Percentiles rank a stretch among this genome's conserved stretches.
phyloP scores from a whole-genome alignment of 2,329 filamentous ascomycete genomes.

The Escovopsis sp. region DNA sequence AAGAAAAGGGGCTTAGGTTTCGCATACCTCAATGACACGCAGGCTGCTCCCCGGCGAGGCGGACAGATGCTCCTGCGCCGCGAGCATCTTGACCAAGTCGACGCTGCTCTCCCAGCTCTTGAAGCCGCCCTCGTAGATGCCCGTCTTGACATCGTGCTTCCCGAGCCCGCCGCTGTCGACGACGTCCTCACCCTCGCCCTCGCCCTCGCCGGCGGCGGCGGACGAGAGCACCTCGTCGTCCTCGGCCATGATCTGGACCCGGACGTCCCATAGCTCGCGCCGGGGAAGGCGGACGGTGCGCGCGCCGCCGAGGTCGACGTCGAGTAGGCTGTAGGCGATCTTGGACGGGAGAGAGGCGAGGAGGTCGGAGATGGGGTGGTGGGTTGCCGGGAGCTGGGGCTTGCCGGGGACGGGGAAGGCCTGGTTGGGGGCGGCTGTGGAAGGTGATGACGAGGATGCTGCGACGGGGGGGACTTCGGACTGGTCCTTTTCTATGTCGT shows the following conservation, averaged over 20 bases:
- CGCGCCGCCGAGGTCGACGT: conserved; percentile 28
- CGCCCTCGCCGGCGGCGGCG: no score
- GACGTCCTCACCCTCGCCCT: conserved; percentile 16
- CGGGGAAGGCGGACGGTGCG: conserved; percentile 39
- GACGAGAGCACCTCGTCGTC: conserved; percentile 28
- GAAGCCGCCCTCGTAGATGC: conserved; percentile 76
- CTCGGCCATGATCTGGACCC: conserved; percentile 67
- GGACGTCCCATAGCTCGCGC: conserved; percentile 68
- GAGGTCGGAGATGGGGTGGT: conserved; percentile 35
- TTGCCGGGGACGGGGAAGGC: conserved; percentile 50
- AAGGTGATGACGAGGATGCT: conserved; percentile 11
- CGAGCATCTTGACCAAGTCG: conserved; percentile 59
- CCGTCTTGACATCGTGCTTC: conserved; percentile 61
- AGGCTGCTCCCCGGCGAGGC: conserved; percentile 17
- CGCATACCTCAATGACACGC: conserved; percentile 39
- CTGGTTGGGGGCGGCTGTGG: conserved; percentile 14
- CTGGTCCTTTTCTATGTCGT: conserved; percentile 40
- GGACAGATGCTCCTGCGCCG: conserved; percentile 23
- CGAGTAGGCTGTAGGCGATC: conserved; percentile 51
- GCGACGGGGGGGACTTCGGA: not conserved
- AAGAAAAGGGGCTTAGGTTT: not conserved
- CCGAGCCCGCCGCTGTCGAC: conserved; percentile 36
- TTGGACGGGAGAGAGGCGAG: conserved; percentile 54
- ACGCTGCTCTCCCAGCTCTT: conserved; percentile 84
- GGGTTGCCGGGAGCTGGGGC: conserved; percentile 39